These are phyloP conservation scores for Phytophthora kernoviae DNA, from an alignment of 352 stramenopile species.

Conservation along the genomic window DNA sequence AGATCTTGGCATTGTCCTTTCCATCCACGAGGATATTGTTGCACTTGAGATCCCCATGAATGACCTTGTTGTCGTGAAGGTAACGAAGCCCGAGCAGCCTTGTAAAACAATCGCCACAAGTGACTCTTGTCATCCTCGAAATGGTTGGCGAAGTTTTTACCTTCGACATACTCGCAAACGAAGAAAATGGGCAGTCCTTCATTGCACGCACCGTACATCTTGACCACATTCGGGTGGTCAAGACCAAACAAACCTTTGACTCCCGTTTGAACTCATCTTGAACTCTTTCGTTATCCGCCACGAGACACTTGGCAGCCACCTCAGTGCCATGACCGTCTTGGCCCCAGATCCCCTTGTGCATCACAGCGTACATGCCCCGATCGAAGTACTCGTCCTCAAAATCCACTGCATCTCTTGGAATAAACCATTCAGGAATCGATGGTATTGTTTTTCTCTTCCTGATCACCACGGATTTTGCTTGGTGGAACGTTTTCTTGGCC, in stretches of 20 bases:
- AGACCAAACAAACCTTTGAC: constrained; percentile 35
- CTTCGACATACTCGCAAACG: constrained; percentile 28
- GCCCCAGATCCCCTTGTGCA: constrained; percentile 12
- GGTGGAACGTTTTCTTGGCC: constrained; percentile 14
- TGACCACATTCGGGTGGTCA: constrained; percentile 34
- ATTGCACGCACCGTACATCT: constrained; percentile 42
- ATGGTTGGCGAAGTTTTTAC: constrained; percentile 26
- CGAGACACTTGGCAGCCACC: constrained; percentile 37
- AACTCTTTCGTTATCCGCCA: constrained; percentile 4
- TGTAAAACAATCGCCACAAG: constrained; percentile 31
- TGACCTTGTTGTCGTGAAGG: constrained; percentile 51
- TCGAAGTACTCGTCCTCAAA: constrained; percentile 14
- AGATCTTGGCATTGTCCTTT: constrained; percentile 27
- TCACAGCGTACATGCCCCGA: constrained; percentile 9
- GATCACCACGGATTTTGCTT: constrained; percentile 6
- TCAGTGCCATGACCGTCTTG: constrained; percentile 12
- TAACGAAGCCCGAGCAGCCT: constrained; percentile 53
- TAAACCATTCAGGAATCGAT: constrained; percentile 15
- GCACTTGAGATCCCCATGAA: constrained; percentile 86
- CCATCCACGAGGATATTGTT: constrained; percentile 76
- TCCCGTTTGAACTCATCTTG: constrained; percentile 26
- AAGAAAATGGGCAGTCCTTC: constrained; percentile 23
- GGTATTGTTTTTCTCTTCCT: constrained; percentile 5
- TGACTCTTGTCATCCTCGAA: constrained; percentile 17
- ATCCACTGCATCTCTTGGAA: constrained; percentile 19